Base-by-base conservation (phyloP, 139 green algal species). In the Chlorella vulgaris region DNA sequence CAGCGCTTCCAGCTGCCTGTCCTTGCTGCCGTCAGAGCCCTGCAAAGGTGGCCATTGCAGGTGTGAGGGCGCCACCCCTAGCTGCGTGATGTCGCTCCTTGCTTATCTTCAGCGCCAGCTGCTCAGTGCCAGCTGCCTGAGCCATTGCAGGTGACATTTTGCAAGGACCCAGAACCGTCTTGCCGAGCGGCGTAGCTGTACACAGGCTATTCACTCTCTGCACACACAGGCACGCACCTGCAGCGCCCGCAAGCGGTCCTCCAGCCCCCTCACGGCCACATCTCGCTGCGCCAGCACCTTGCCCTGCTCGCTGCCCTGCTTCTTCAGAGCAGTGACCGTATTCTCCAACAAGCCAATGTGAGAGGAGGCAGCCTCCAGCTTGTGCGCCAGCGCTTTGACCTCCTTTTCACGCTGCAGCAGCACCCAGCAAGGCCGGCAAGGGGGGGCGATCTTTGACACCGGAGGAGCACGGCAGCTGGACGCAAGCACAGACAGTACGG, bases 1-100 rank as follows among this genome's bases (percentile, higher is more conserved):
- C 60, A 81, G 39, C 15, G 26, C 33, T 0, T 82, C 62, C 62
- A 82, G 62, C 62, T 82, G 61, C 62, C 42, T 39, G 8, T 76
- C 62, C 76, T 51, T 47, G 76, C 62, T 82, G 76, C 50, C 76
- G 38, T 71, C 74, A 3, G 58, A 71, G 60, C 74, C 60, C 74
- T 81, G 53, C 53, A 40, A n/a, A n/a, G 24, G 68, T 60, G 24
- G n/a, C 21, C 2, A 8, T 36, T 55, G 66, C 47, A 2, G n/a
- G n/a, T n/a, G 36, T 28, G 38, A 50, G 40, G 8, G 28, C n/a
- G n/a, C n/a, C n/a, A n/a, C n/a, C n/a, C n/a, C n/a, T n/a, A n/a
- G n/a, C n/a, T n/a, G n/a, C n/a, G n/a, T n/a, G n/a, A n/a, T n/a
- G n/a, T n/a, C n/a, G n/a, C n/a, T n/a, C n/a, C n/a, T n/a, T n/a